Conservation (phyloP, 2,329 filamentous ascomycete genomes). For the Trichoderma atrobrunneum region DNA sequence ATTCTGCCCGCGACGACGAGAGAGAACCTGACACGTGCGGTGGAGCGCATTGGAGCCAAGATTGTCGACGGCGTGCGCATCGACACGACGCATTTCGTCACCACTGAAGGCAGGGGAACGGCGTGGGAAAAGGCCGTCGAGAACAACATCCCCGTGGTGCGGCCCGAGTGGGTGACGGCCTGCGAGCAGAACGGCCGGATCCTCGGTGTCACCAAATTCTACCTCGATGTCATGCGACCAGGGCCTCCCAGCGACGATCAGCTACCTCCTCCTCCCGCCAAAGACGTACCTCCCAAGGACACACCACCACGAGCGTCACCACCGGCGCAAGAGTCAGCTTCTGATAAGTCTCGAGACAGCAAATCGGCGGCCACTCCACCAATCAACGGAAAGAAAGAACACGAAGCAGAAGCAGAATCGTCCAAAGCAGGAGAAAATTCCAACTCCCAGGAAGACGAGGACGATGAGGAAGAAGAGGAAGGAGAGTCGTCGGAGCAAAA, state of each 20-base stretch:
- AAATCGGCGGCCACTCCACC: slow-evolving; percentile 20
- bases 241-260: slow-evolving; percentile 41
- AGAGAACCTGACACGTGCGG: slow-evolving; percentile 70
- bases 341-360: slow-evolving; percentile 29
- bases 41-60: slow-evolving; percentile 89
- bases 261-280: slow-evolving; percentile 31
- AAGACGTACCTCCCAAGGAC: slow-evolving; percentile 33
- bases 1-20: slow-evolving; percentile 71
- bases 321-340: slow-evolving; percentile 24
- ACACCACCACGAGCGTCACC: slow-evolving; percentile 23
- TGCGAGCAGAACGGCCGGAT: slow-evolving; percentile 92
- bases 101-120: slow-evolving; percentile 83
- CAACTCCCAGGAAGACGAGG: slow-evolving; percentile 21
- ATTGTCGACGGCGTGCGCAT: slow-evolving; percentile 87
- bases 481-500: slow-evolving; percentile 26
- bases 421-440: slow-evolving; percentile 29
- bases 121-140: slow-evolving; percentile 96
- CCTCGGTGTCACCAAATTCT: slow-evolving; percentile 91
- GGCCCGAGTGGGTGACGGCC: slow-evolving; percentile 96
- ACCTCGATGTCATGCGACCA: slow-evolving; percentile 72
- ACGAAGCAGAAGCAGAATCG: slow-evolving; percentile 12
- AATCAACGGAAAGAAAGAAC: slow-evolving; percentile 6
- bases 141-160: slow-evolving; percentile 95
- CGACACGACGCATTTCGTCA: slow-evolving; percentile 98
- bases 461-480: slow-evolving; percentile 31